Evolutionary conservation across 106 monocot genomes (phyloP), one percentile per base, ranked within the genome.

Genomic region (Dioscorea dumetorum): DNA sequence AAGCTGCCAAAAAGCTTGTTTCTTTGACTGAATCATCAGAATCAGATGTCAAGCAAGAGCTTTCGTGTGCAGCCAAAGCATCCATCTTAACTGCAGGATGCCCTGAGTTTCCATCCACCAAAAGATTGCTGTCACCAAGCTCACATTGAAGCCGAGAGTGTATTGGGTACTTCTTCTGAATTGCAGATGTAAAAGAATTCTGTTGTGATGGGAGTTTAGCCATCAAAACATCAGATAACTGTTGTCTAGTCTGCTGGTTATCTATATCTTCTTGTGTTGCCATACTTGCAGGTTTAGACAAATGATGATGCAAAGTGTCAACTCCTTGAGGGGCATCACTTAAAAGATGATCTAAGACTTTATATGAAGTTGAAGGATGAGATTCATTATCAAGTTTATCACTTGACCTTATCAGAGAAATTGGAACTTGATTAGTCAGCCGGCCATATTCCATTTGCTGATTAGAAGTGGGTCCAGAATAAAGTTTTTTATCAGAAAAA

Each of bases 1-100:
- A 73, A 91, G 84, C 71, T 87, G 76, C 54, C 28, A 63, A 76
- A n/a, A 91, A 81, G 62, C 76, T 84, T 33, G 60, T 71, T 57
- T 70, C 82, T 60, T 81, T 71, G 24, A 64, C 50, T 33, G 68
- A 74, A 35, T 72, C 74, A 69, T 79, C 73, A 67, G 70, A 57
- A 69, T 48, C 48, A 60, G 71, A 60, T 12, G 68, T 62, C 62
- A 78, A 50, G 48, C 56, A 67, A 58, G 81, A 73, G 32, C 60
- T 71, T 48, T 81, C 76, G 12, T 57, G 73, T 56, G 22, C 34
- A 50, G 57, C 22, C 59, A 66, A 74, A 63, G 77, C 33, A 48
- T 60, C 61, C 21, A 66, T 65, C 18, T 24, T 50, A 49, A 58
- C 19, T 56, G 61, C 22, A 24, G 71, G 68, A 61, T 67, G 58